These are phyloP conservation scores for Hygrophoropsis aurantiaca DNA, from an alignment of 768 basidiomycete genomes.

Conservation along the genomic window DNA sequence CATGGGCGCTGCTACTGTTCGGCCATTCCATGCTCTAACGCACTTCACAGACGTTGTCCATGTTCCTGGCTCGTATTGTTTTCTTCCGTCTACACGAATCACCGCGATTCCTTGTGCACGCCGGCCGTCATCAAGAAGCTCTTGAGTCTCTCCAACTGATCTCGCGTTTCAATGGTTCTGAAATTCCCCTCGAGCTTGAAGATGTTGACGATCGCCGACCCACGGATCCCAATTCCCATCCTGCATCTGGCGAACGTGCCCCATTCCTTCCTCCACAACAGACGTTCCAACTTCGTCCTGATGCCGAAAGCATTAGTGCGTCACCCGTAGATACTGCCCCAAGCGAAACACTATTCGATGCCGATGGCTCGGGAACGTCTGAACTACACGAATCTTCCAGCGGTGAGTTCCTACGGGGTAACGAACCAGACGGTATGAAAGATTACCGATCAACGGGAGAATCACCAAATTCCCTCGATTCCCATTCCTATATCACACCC, in stretches of 20 bases:
- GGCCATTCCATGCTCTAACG: constrained; percentile 1
- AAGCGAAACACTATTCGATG: constrained; percentile 8
- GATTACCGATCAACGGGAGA: constrained; percentile 29
- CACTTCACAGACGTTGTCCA: constrained; percentile 67
- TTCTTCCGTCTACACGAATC: constrained; percentile 95
- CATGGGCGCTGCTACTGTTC: neutral
- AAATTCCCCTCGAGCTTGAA: constrained; percentile 61
- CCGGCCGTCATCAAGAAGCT: constrained; percentile 83
- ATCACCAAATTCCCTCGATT: constrained; percentile 28
- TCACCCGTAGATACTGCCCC: neutral
- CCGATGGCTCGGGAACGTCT: constrained; percentile 25
- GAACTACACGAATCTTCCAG: neutral
- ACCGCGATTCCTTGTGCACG: constrained; percentile 88
- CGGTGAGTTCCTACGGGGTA: constrained; percentile 6
- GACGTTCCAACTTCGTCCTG: neutral
- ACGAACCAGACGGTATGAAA: constrained; percentile 17
- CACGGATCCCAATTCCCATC: constrained; percentile 15
- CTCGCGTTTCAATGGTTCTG: constrained; percentile 80
- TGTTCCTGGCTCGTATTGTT: constrained; percentile 85
- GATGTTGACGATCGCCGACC: constrained; percentile 60
- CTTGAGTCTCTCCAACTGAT: constrained; percentile 82
- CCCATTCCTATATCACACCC: constrained; percentile 19
- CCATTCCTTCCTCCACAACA: constrained; percentile 20
- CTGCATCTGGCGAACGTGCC: constrained; percentile 19
- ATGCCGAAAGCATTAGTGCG: constrained; percentile 9